Conservation (phyloP, 2,329 filamentous ascomycete species). For the Plenodomus biglobosus region DNA sequence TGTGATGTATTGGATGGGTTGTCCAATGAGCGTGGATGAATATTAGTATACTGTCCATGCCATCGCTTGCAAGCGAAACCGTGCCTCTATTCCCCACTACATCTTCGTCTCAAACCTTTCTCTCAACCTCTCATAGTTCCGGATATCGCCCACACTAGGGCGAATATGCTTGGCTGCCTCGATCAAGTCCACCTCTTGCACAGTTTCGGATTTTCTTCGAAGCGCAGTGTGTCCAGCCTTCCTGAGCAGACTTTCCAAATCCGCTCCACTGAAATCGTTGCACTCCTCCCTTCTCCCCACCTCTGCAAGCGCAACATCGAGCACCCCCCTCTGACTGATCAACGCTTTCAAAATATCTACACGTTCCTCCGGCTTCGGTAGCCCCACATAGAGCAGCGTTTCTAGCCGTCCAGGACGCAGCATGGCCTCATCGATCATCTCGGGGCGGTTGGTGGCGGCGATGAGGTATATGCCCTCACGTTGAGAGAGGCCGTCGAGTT, state of each 20-base stretch:
- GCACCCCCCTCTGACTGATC: slow-evolving; percentile 50
- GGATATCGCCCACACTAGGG: slow-evolving; percentile 59
- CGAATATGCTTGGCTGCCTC: slow-evolving; percentile 47
- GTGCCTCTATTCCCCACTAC: slow-evolving; percentile 8
- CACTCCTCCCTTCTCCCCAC: slow-evolving; percentile 68
- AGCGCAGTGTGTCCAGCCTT: slow-evolving; percentile 62
- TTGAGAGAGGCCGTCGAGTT: slow-evolving; percentile 82
- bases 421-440: slow-evolving; percentile 96
- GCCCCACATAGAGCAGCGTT: slow-evolving; percentile 83
- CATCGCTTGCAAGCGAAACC: not conserved
- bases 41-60: too few species aligned
- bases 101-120: slow-evolving; percentile 48
- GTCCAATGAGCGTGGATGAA: too few species aligned
- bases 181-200: slow-evolving; percentile 53
- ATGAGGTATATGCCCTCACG: slow-evolving; percentile 90
- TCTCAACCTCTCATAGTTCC: slow-evolving; percentile 58
- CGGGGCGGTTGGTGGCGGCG: slow-evolving; percentile 89
- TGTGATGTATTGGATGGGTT: too few species aligned
- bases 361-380: slow-evolving; percentile 76
- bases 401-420: slow-evolving; percentile 87
- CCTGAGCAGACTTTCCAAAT: slow-evolving; percentile 61
- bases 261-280: slow-evolving; percentile 73
- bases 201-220: slow-evolving; percentile 47
- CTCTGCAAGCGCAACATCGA: slow-evolving; percentile 58
- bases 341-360: slow-evolving; percentile 80